Evolutionary conservation across 345 rosid genomes (phyloP).

Genomic region (Citrus glauca): DNA sequence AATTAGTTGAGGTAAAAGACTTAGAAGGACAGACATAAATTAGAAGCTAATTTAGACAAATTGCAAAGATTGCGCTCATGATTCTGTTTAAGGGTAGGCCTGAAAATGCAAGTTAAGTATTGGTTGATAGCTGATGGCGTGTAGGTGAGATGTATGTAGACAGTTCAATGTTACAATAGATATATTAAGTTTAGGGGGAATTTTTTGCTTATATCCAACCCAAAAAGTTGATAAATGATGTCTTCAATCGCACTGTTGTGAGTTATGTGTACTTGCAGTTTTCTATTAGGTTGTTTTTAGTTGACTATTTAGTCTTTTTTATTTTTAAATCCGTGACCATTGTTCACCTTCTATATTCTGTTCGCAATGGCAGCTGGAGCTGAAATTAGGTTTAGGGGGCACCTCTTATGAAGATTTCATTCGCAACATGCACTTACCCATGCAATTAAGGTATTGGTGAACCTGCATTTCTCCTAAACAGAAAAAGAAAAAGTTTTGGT

Average conservation of each 20-base stretch:
- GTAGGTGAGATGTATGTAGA: background rate
- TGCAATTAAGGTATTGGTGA: conserved; percentile 70
- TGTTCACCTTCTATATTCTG: conserved; percentile 1
- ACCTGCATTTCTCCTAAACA: conserved; percentile 4
- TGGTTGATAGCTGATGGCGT: background rate
- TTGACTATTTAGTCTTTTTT: background rate
- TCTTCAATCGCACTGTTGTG: background rate
- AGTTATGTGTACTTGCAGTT: background rate
- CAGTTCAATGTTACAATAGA: background rate
- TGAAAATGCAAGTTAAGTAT: background rate
- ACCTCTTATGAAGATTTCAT: conserved; percentile 96
- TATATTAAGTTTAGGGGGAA: background rate
- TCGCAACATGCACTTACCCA: conserved; percentile 69
- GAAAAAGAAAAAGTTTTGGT: conserved; percentile 10
- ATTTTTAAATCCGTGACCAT: background rate
- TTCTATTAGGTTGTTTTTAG: background rate
- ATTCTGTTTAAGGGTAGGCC: background rate
- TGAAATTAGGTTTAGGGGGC: conserved; percentile 85
- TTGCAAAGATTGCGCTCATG: background rate
- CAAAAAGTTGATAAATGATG: background rate
- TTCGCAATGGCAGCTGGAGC: conserved; percentile 64
- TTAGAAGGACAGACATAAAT: background rate
- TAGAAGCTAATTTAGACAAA: background rate
- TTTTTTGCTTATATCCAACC: background rate
- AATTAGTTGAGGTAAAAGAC: background rate